A percentile compares a stretch with the other conserved stretches of the same genome.
phyloP scores from a whole-genome alignment of 2,329 filamentous ascomycete genomes.

The Colletotrichum falcatum region DNA sequence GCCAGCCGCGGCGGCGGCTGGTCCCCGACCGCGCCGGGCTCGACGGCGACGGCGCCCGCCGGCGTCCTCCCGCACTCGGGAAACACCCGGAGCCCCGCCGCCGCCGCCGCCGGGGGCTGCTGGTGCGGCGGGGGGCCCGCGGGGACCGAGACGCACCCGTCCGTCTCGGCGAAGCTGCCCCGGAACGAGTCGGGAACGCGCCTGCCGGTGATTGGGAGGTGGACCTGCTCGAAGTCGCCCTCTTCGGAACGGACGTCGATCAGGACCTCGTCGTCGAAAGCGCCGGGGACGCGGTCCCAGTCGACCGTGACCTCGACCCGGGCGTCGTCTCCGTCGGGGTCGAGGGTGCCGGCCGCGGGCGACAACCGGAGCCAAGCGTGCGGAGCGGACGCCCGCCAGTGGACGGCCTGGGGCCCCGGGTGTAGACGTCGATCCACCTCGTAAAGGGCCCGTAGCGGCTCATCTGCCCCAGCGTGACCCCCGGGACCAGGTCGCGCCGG shows the following conservation, averaged over 20 bases:
- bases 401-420: constrained; percentile 49
- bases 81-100: constrained; percentile 46
- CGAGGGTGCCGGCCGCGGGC: constrained; percentile 46
- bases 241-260: constrained; percentile 51
- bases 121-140: constrained; percentile 47
- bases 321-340: constrained; percentile 49
- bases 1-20: constrained; percentile 44
- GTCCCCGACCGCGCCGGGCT: constrained; percentile 37
- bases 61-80: constrained; percentile 48
- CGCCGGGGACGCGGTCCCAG: constrained; percentile 53
- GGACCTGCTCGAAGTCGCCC: constrained; percentile 53
- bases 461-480: constrained; percentile 48
- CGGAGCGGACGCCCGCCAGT: constrained; percentile 47
- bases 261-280: constrained; percentile 57
- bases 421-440: constrained; percentile 53
- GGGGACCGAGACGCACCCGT: constrained; percentile 51
- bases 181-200: constrained; percentile 48
- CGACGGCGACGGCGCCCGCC: constrained; percentile 43
- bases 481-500: constrained; percentile 48
- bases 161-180: constrained; percentile 50
- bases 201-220: constrained; percentile 44
- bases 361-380: constrained; percentile 52
- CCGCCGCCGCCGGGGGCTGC: constrained; percentile 17
- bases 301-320: constrained; percentile 49
- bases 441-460: constrained; percentile 49